Evolutionary conservation across 1,139 yeast genomes (phyloP).

Genomic region (Tardiomyces depauwii): DNA sequence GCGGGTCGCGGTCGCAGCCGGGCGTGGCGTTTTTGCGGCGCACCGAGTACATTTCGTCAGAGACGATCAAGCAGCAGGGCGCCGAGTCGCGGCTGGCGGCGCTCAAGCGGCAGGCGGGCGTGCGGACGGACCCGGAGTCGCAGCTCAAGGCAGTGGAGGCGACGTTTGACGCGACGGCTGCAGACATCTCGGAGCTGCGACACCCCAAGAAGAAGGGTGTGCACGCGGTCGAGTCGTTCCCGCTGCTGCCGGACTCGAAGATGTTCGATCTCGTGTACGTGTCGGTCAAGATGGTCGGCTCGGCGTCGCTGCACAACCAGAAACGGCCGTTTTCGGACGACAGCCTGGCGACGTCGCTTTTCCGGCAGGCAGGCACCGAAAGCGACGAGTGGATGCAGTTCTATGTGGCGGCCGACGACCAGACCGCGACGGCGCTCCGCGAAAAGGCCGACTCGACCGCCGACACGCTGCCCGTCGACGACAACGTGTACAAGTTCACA

Average conservation of each 20-base stretch:
- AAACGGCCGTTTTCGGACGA: constrained; percentile 34
- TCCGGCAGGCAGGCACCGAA: constrained; percentile 63
- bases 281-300: constrained; percentile 65
- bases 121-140: constrained; percentile 43
- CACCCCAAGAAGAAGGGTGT: constrained; percentile 74
- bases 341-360: constrained; percentile 51
- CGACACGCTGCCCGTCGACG: constrained; percentile 27
- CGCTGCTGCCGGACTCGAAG: constrained; percentile 79
- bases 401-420: constrained; percentile 41
- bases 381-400: constrained; percentile 79
- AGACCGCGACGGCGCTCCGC: constrained; percentile 22
- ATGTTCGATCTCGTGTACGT: constrained; percentile 71
- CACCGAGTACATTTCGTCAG: constrained; percentile 72
- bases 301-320: constrained; percentile 47
- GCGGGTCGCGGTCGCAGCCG: constrained; percentile 40
- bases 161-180: constrained; percentile 55
- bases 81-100: not conserved
- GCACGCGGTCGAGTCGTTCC: constrained; percentile 70
- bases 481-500: constrained; percentile 42
- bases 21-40: constrained; percentile 81
- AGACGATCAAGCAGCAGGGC: constrained; percentile 15
- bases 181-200: constrained; percentile 34
- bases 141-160: constrained; percentile 63
- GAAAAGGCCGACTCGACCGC: constrained; percentile 18
- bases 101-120: not conserved